Base-by-base conservation (phyloP, 2,329 filamentous ascomycete genomes). In the Cladosporium cucumerinum region DNA sequence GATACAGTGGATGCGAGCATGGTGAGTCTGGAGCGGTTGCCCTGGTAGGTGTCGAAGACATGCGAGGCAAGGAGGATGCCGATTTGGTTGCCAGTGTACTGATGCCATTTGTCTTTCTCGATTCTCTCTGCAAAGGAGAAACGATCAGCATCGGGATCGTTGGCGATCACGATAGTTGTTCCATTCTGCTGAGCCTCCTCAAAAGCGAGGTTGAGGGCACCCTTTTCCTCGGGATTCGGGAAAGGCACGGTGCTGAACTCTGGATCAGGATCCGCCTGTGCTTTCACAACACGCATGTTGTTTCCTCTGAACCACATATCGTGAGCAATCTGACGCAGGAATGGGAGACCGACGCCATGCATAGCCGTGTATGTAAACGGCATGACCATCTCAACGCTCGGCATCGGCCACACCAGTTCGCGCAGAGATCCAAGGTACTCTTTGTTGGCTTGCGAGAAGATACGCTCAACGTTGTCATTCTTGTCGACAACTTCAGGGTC, bases 1-100 rank as follows among this genome's bases (percentile, higher is more conserved):
- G 86, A 88, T 1, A 89, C 87, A 0, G 87, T 85, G 2, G 85
- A 86, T n/a, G 84, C 85, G 1, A 89, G 76, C 78, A 88, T 85
- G 2, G 82, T 83, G 4, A 85, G 74, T 54, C 81, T 80, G 10
- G 63, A 65, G 2, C 75, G 74, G 26, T 75, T 71, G 43, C 77
- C 74, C 30, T 72, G 72, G 66, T 80, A 80, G 12, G 79, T 80
- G 30, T 87, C 82, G 58, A 86, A 78, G 12, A 87, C 72, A 69
- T 86, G 82, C 0, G 84, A 84, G 5, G 84, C 86, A 12, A 89
- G 77, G 11, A 89, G 79, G 21, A 86, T 80, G 36, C 87, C 87
- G 18, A 89, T 78, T 69, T 89, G 85, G 68, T 89, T 88, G n/a
- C 87, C 87, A 0, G 85, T 88, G 70, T 88, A 84, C 57, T 85